Evolutionary conservation across 163 green algal genomes (phyloP), one percentile per base, ranked within the genome.

Genomic region (Chloroidium sp.): DNA sequence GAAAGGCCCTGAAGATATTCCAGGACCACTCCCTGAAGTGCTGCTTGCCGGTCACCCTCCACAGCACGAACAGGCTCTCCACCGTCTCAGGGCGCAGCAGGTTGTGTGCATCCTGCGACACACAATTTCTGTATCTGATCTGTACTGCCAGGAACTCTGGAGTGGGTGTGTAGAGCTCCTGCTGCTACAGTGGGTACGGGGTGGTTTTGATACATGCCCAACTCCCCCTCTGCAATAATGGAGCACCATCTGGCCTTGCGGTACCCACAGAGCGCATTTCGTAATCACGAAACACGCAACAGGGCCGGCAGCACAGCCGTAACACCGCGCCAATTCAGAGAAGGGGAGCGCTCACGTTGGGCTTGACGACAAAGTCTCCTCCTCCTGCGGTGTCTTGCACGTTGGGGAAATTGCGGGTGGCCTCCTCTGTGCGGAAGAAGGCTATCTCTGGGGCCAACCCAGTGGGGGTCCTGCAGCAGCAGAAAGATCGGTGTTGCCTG

Each of bases 21-120:
- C 95, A 98, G n/a, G 91, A 95, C 93, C 90, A 95, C 75, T 98
- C 89, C 2, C 89, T 90, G 89, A 98, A 98, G 75, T 86, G 84
- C 0, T 84, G 62, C 76, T 98, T 86, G 0, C 93, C 90, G 1
- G 94, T 98, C 0, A 92, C 90, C 12, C 93, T 88, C 85, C 92
- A 97, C 62, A 98, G 82, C 69, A 97, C 87, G 81, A 97, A 97
- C 2, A 99, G 88, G 3, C 85, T 91, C 87, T 98, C 95, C 8
- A 95, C 88, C 0, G 93, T 92, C 85, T 98, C 95, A 0, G 95
- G 95, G 1, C 95, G 88, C 84, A 98, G 89, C 79, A 97, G 85
- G 82, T 95, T 96, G 78, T 95, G 87, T 0, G 85, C 85, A 69
- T 92, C 88, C 69, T 82, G 79, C n/a, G 61, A 79, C 36, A 36